Conservation (phyloP, 1,139 yeast genomes). For the Pichia sp. region DNA sequence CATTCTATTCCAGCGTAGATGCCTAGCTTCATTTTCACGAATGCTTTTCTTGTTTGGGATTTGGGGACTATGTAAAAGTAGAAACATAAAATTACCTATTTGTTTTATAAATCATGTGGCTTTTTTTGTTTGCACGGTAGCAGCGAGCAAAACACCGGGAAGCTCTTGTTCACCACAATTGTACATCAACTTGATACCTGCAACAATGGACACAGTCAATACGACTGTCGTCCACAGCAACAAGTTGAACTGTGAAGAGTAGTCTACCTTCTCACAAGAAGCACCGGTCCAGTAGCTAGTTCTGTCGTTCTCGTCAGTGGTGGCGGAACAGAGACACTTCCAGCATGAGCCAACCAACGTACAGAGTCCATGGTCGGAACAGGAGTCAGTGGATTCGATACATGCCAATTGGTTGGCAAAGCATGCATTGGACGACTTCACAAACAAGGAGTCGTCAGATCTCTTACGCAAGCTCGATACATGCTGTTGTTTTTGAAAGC, state of each 20-base stretch:
- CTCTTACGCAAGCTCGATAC: constrained; percentile 3
- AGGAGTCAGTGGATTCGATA: constrained; percentile 47
- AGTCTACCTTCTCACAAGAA: constrained; percentile 64
- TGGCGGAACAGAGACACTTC: constrained; percentile 56
- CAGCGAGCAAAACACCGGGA: constrained; percentile 66
- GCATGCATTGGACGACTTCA: constrained; percentile 26
- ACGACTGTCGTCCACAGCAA: constrained; percentile 62
- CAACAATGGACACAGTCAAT: constrained; percentile 43
- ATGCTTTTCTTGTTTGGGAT: too few species aligned
- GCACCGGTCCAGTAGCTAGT: constrained; percentile 67
- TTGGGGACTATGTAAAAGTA: not conserved
- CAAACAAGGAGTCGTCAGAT: not conserved
- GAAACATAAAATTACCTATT: not conserved
- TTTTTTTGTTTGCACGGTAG: constrained; percentile 44
- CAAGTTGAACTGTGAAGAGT: constrained; percentile 60
- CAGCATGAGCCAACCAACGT: constrained; percentile 44
- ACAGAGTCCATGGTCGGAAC: constrained; percentile 65
- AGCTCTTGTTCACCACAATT: constrained; percentile 56
- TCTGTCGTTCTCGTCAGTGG: constrained; percentile 36
- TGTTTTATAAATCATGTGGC: constrained; percentile 17
- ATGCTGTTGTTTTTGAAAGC: constrained; percentile 2
- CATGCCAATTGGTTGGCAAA: constrained; percentile 51
- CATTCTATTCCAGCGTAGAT: too few species aligned
- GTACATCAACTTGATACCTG: constrained; percentile 52
- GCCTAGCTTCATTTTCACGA: too few species aligned